Percentiles rank a stretch among this genome's conserved stretches.
Conservation (phyloP, 139 green algal species). For the Chlamydomonas asymmetrica region DNA sequence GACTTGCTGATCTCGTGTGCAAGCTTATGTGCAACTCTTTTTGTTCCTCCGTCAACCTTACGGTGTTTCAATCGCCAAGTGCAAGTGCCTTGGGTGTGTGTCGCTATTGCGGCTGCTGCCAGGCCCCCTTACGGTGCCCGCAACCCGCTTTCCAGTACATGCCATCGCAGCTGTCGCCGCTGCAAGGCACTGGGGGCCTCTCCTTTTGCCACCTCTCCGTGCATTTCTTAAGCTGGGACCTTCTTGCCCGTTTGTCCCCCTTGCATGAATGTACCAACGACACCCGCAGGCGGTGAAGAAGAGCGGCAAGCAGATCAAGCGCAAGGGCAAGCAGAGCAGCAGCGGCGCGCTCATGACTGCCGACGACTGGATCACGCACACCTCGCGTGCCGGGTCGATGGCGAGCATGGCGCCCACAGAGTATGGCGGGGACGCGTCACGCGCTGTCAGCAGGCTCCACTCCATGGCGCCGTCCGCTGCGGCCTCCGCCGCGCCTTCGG, state of each 20-base stretch:
- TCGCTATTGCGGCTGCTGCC: neutral
- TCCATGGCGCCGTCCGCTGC: neutral
- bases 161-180: neutral
- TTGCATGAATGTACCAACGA: neutral
- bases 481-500: neutral
- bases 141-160: neutral
- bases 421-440: neutral
- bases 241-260: neutral
- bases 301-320: conserved; percentile 27
- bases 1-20: neutral
- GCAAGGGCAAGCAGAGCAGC: conserved; percentile 19
- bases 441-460: neutral
- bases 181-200: neutral
- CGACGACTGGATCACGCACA: conserved; percentile 18
- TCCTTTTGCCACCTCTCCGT: neutral
- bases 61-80: neutral
- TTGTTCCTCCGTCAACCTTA: neutral
- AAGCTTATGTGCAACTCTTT: neutral
- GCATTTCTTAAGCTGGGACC: neutral
- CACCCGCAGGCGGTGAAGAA: neutral
- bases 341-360: conserved; percentile 13
- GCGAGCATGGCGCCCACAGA: neutral
- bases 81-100: neutral
- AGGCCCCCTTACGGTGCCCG: neutral
- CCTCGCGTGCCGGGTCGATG: neutral